These are phyloP conservation scores for Aspergillus terreus DNA, from an alignment of 2,329 filamentous ascomycete genomes.

Conservation along the genomic window DNA sequence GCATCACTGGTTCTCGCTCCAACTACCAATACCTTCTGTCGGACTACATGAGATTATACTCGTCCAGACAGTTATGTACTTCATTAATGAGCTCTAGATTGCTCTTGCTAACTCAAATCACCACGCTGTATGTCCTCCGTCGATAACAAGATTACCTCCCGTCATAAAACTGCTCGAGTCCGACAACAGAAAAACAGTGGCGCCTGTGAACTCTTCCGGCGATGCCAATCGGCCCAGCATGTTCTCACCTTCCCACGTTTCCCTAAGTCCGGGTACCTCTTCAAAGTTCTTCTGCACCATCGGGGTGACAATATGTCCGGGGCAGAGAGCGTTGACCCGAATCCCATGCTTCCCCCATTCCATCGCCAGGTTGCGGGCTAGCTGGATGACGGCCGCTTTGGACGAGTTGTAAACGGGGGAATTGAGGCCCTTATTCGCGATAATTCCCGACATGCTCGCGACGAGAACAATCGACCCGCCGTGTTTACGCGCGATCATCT, in stretches of 20 bases:
- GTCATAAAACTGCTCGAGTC: conserved; percentile 5
- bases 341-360: conserved; percentile 52
- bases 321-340: conserved; percentile 53
- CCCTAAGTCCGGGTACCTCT: conserved; percentile 1
- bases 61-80: too few relatives aligned
- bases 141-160: not conserved
- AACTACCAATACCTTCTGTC: too few relatives aligned
- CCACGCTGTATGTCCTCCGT: conserved; percentile 6
- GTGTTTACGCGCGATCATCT: conserved; percentile 49
- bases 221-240: conserved; percentile 4
- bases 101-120: not conserved
- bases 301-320: conserved; percentile 49
- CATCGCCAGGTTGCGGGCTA: conserved; percentile 49
- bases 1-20: too few relatives aligned
- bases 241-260: conserved; percentile 5
- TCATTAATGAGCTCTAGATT: not conserved
- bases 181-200: not conserved
- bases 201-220: conserved; percentile 2
- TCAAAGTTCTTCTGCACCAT: conserved; percentile 78
- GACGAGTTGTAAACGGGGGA: conserved; percentile 50
- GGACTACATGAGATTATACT: too few relatives aligned
- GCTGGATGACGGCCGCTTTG: conserved; percentile 53
- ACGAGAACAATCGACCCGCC: conserved; percentile 48
- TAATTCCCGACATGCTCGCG: conserved; percentile 50
- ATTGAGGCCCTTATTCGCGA: conserved; percentile 48